A percentile compares a stretch with the other conserved stretches of the same genome.
Evolutionary conservation across 805 yeast genomes (phyloP).

Genomic region (Ogataea parapolymorpha): DNA sequence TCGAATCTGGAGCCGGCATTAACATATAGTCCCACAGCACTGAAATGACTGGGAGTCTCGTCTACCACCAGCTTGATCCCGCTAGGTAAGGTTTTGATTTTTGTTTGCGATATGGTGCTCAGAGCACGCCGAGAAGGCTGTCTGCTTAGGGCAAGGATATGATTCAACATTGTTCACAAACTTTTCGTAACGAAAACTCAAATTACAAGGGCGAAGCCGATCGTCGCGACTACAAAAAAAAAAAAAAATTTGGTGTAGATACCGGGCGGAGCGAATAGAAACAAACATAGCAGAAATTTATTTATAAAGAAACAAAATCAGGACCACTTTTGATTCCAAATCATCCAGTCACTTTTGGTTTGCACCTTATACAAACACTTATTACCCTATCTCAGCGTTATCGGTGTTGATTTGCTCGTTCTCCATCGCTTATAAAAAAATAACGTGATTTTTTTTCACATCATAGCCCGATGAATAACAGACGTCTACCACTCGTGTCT

Average conservation of each 20-base stretch:
- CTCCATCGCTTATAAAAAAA: neutral
- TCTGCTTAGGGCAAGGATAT: neutral
- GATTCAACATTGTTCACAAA: conserved; percentile 1
- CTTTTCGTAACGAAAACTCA: neutral
- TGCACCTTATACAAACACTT: neutral
- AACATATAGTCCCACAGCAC: conserved; percentile 85
- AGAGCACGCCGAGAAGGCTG: neutral
- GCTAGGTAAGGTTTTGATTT: conserved; percentile 50
- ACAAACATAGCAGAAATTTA: neutral
- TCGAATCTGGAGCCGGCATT: conserved; percentile 92
- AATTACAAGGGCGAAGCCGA: neutral
- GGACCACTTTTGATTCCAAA: neutral
- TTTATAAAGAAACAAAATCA: neutral
- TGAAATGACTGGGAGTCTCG: conserved; percentile 83
- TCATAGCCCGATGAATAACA: conserved; percentile 1
- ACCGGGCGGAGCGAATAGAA: neutral
- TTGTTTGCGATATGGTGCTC: conserved; percentile 16
- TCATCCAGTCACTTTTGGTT: neutral
- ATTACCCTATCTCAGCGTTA: neutral
- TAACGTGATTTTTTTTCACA: conserved; percentile 6
- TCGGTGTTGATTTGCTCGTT: neutral
- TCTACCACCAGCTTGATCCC: conserved; percentile 85
- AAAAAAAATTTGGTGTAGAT: neutral
- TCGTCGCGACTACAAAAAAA: conserved; percentile 1
- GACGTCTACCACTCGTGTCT: conserved; percentile 57